Conservation (phyloP, 129 eudicot genomes). For the Lactuca sativa region DNA sequence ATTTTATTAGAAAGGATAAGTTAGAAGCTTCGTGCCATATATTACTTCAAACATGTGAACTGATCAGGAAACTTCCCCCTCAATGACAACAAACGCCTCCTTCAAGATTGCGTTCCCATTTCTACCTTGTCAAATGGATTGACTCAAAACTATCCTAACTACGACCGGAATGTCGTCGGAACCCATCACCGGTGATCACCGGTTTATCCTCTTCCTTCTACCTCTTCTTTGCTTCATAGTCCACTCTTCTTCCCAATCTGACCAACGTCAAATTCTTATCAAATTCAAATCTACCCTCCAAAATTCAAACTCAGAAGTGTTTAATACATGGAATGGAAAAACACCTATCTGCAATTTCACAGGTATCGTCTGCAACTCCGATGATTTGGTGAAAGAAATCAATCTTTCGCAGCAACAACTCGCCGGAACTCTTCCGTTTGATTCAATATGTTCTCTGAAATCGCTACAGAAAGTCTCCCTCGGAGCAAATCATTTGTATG, state of each 20-base stretch:
- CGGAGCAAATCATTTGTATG: slow-evolving; percentile 40
- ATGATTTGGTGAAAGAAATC: slow-evolving; percentile 38
- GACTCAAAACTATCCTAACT: slow-evolving; percentile 9
- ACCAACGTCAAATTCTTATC: slow-evolving; percentile 45
- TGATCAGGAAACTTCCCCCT: slow-evolving; percentile 14
- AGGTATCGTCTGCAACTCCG: slow-evolving; percentile 42
- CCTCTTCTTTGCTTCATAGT: slow-evolving; percentile 21
- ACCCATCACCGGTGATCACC: slow-evolving; percentile 22
- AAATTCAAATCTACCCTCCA: slow-evolving; percentile 47
- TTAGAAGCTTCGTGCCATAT: not conserved
- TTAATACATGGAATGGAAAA: slow-evolving; percentile 43
- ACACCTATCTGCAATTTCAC: slow-evolving; percentile 50
- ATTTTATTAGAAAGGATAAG: not conserved
- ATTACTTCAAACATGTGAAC: slow-evolving; percentile 19
- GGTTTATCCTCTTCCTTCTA: slow-evolving; percentile 13
- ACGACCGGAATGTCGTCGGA: slow-evolving; percentile 39
- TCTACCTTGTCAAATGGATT: not conserved
- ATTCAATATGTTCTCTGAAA: slow-evolving; percentile 45
- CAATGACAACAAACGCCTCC: slow-evolving; percentile 12
- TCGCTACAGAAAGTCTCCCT: slow-evolving; percentile 46
- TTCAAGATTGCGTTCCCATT: slow-evolving; percentile 20
- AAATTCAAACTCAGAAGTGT: slow-evolving; percentile 25
- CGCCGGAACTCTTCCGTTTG: slow-evolving; percentile 44
- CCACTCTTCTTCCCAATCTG: slow-evolving; percentile 28
- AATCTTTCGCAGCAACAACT: slow-evolving; percentile 40